Evolutionary conservation across 768 basidiomycete genomes (phyloP), one percentile per base, ranked within the genome.

Genomic region (Trametes cubensis): DNA sequence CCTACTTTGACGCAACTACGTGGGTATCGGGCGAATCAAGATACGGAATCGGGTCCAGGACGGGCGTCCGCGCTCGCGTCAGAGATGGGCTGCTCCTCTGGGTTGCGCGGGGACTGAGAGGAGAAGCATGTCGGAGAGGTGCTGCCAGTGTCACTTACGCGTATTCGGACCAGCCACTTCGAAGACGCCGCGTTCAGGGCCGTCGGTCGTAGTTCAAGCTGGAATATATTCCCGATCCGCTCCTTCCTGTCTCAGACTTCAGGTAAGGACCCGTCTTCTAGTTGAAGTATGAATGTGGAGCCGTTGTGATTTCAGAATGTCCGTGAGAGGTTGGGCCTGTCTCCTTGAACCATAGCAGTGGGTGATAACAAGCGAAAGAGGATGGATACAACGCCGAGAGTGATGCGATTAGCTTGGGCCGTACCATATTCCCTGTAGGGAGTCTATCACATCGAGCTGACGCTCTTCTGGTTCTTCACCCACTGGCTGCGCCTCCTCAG

Each of bases 91-190:
- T 39, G 41, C 38, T 23, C 47, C 4, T 20, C 48, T 30, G 26
- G 17, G 38, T 21, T 21, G 38, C 7, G 6, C 47, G 46, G 46
- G 21, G 6, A 30, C 21, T 21, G 23, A 23, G 44, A 8, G 21
- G 38, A 23, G 46, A 47, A 26, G 38, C 40, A 15, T 41, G 23
- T 23, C 5, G 49, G 8, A 47, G 20, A 20, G 41, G 41, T 25
- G 58, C 49, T 44, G 58, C 51, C 58, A 52, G n/a, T 30, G 58
- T 59, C 58, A 59, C 13, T 30, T 59, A 59, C 49, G 58, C 58
- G 41, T 59, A 59, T 50, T 59, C 34, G 40, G 38, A 41, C 38
- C 23, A 17, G 25, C 23, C 44, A n/a, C 45, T 17, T 53, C 2
- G 20, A 21, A 2, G 30, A 38, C 56, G 50, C 41, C 41, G 25